Percentiles rank a stretch among this genome's conserved stretches.
These are phyloP conservation scores for Anisodus acutangulus DNA, from an alignment of 257 asterid species.

Conservation along the genomic window DNA sequence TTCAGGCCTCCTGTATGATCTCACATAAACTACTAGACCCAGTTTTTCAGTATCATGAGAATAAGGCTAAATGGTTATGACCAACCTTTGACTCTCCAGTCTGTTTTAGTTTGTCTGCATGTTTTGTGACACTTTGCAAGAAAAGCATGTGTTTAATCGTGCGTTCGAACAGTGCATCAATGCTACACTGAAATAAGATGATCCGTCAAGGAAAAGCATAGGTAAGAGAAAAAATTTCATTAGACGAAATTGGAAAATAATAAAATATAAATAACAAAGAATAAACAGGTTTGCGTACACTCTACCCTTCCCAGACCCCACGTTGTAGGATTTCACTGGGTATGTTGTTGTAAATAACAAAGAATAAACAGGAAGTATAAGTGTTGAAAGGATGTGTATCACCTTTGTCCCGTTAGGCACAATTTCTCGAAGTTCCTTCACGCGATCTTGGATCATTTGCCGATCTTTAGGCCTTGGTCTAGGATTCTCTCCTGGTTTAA, in stretches of 20 bases:
- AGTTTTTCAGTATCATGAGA: not conserved
- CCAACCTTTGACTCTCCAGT: constrained; percentile 84
- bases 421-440: constrained; percentile 87
- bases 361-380: not conserved
- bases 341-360: no score
- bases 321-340: no score
- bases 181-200: constrained; percentile 83
- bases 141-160: constrained; percentile 94
- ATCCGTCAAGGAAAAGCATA: constrained; percentile 8
- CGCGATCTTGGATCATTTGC: constrained; percentile 97
- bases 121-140: constrained; percentile 90
- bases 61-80: not conserved
- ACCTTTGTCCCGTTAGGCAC: constrained; percentile 97
- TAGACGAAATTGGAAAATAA: not conserved
- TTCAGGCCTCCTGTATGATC: not conserved
- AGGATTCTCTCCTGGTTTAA: constrained; percentile 91
- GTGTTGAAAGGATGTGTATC: constrained; percentile 26
- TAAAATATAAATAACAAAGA: constrained; percentile 11
- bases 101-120: constrained; percentile 87
- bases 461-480: constrained; percentile 97
- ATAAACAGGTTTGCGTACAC: not conserved
- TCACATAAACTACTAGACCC: not conserved
- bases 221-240: constrained; percentile 9
- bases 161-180: constrained; percentile 90
- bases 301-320: no score